Conservation (phyloP, 768 basidiomycete genomes). For the Lentinula sp. region DNA sequence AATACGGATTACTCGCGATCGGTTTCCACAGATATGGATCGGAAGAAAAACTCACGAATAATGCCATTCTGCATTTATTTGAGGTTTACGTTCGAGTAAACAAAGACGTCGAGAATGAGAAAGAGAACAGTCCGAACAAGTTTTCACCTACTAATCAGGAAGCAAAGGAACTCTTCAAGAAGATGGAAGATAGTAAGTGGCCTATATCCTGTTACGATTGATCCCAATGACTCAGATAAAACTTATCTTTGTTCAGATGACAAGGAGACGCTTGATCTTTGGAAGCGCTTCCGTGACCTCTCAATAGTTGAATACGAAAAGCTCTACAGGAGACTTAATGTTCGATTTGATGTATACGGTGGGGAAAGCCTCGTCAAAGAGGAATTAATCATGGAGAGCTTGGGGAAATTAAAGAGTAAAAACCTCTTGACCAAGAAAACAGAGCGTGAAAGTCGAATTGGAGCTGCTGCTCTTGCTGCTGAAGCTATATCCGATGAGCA, state of each 20-base stretch:
- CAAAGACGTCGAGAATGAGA: constrained; percentile 3
- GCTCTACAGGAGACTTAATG: constrained; percentile 29
- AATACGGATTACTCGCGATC: constrained; percentile 28
- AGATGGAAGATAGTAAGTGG: constrained; percentile 26
- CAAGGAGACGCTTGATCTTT: constrained; percentile 25
- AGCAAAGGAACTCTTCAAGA: constrained; percentile 26
- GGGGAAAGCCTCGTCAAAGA: constrained; percentile 28
- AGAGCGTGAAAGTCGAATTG: constrained; percentile 1
- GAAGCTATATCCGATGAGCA: too few relatives aligned
- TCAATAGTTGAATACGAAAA: constrained; percentile 29
- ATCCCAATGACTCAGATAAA: neutral
- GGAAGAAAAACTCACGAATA: constrained; percentile 26
- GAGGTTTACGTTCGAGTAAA: constrained; percentile 34
- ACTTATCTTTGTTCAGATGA: constrained; percentile 13
- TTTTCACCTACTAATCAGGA: constrained; percentile 5
- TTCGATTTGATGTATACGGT: constrained; percentile 32
- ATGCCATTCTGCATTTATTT: constrained; percentile 36
- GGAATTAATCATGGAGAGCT: constrained; percentile 24
- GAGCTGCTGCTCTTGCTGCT: neutral
- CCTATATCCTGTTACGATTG: neutral
- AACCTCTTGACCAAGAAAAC: constrained; percentile 5
- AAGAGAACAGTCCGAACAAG: constrained; percentile 20
- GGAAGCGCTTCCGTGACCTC: constrained; percentile 32
- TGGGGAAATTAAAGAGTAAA: constrained; percentile 23
- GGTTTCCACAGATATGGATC: constrained; percentile 32